These are phyloP conservation scores for Vanderwaltozyma verrucispora DNA, from an alignment of 805 yeast genomes.

Conservation along the genomic window DNA sequence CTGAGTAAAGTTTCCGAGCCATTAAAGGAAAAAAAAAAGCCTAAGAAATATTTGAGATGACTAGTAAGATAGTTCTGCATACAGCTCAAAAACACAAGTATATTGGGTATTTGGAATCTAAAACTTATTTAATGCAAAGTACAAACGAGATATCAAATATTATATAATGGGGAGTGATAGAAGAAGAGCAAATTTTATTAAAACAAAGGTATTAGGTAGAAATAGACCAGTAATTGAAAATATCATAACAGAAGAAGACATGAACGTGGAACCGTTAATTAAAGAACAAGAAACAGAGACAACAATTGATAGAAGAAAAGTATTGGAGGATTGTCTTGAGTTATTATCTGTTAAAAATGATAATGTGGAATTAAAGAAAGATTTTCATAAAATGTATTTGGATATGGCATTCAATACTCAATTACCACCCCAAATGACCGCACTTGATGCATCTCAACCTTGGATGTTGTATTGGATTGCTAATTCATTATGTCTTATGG, in stretches of 20 bases:
- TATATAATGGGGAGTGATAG: no score
- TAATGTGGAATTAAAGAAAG: slow-evolving; percentile 12
- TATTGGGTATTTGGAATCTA: no score
- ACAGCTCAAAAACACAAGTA: no score
- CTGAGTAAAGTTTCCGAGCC: no score
- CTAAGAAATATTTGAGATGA: no score
- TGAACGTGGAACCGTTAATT: slow-evolving; percentile 10
- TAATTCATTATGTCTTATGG: slow-evolving; percentile 41
- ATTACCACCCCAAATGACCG: slow-evolving; percentile 41
- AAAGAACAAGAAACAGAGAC: slow-evolving; percentile 25
- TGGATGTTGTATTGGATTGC: slow-evolving; percentile 85
- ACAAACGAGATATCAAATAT: no score
- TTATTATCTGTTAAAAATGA: slow-evolving; percentile 4
- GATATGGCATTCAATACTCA: slow-evolving; percentile 31
- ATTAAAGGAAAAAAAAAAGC: no score
- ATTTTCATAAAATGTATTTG: slow-evolving; percentile 37
- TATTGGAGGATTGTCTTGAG: slow-evolving; percentile 13
- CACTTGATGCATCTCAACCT: slow-evolving; percentile 80
- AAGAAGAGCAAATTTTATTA: slow-evolving; percentile 10
- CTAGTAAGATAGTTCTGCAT: no score
- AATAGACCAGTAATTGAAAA: slow-evolving; percentile 11
- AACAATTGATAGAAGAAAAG: slow-evolving; percentile 18
- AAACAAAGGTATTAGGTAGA: slow-evolving; percentile 15
- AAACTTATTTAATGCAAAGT: no score
- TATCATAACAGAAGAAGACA: slow-evolving; percentile 7